Evolutionary conservation across 2,329 filamentous ascomycete genomes (phyloP), one percentile per base, ranked within the genome.

Genomic region (Rhinocladiella similis): DNA sequence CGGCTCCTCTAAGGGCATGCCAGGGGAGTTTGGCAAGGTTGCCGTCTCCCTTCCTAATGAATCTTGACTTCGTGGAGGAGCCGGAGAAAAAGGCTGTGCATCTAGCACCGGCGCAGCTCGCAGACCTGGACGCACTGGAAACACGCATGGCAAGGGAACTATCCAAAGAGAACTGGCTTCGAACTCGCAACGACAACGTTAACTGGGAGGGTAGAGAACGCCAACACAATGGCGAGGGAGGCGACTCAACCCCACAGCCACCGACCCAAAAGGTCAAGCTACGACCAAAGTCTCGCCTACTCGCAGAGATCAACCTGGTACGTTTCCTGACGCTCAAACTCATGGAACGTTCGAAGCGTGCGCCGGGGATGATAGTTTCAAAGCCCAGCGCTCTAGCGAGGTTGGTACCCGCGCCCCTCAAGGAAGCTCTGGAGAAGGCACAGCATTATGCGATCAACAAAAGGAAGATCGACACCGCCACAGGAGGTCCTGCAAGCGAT

Each of bases 111-210:
- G 52, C 42, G 10, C 43, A 50, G 4, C 55, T 66, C 16, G 60
- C 63, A 13, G 61, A 66, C 38, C 9, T 66, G 19, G 58, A 59
- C 22, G 52, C 29, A 7, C 35, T 63, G 14, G 54, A 63, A 29
- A 48, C 29, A 18, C 38, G 50, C 27, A 50, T 55, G 50, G 47
- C 43, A 10, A 19, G 9, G 42, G 45, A 50, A 43, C 22, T 56
- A 20, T 18, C 53, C 19, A 38, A 48, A 22, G 50, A 53, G 20
- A 54, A 38, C 10, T 54, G 50, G 47, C 29, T 12, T 25, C 47
- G 42, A 22, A 38, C 41, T 13, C 29, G 41, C 22, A 38, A 51
- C 12, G 39, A 38, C 16, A 46, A 51, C 12, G 33, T 19, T 19
- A 46, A 46, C 10, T 9, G 12, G n/a, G 22, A n/a, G 25, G 22